A percentile compares a stretch with the other conserved stretches of the same genome.
Conservation (phyloP, 2,329 filamentous ascomycete genomes). For the Tetracladium maxilliforme region DNA sequence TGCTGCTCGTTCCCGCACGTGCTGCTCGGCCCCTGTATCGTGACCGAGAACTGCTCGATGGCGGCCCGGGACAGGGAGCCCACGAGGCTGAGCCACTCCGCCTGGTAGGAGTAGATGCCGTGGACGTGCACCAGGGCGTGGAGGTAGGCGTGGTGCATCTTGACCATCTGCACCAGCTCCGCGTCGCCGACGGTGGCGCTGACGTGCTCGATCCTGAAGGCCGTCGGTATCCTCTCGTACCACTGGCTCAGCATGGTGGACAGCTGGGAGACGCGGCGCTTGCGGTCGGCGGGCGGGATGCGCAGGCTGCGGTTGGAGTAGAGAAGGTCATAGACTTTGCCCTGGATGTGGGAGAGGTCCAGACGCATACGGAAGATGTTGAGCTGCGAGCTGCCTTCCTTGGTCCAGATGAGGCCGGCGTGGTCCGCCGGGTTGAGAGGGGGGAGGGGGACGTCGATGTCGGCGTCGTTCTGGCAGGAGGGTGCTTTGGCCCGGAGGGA, state of each 20-base stretch:
- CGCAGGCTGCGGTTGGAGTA: constrained; percentile 15
- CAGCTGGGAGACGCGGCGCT: constrained; percentile 12
- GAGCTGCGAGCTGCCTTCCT: constrained; percentile 17
- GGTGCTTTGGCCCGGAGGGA: constrained; percentile 20
- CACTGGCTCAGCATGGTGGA: constrained; percentile 20
- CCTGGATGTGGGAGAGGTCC: constrained; percentile 23
- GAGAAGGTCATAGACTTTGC: constrained; percentile 23
- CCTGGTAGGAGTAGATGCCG: constrained; percentile 21
- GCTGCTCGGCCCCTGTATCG: constrained; percentile 2
- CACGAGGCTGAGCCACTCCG: constrained; percentile 20
- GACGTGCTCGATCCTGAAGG: constrained; percentile 19
- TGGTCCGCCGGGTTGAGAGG: constrained; percentile 13
- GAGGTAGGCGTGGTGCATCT: constrained; percentile 21
- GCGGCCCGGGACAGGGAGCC: constrained; percentile 12
- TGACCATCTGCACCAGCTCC: constrained; percentile 18
- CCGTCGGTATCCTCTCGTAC: constrained; percentile 16
- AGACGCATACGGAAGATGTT: constrained; percentile 23
- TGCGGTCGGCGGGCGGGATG: constrained; percentile 12
- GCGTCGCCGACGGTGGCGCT: constrained; percentile 12
- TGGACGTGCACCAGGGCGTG: constrained; percentile 20
- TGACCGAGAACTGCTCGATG: constrained; percentile 11
- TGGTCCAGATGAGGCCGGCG: constrained; percentile 17
- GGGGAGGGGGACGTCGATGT: constrained; percentile 24
- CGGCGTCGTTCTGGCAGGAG: constrained; percentile 21
- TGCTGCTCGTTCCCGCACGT: constrained; percentile 3